A percentile compares a stretch with the other conserved stretches of the same genome.
These are phyloP conservation scores for Alternaria consortialis DNA, from an alignment of 2,329 filamentous ascomycete genomes.

Conservation along the genomic window DNA sequence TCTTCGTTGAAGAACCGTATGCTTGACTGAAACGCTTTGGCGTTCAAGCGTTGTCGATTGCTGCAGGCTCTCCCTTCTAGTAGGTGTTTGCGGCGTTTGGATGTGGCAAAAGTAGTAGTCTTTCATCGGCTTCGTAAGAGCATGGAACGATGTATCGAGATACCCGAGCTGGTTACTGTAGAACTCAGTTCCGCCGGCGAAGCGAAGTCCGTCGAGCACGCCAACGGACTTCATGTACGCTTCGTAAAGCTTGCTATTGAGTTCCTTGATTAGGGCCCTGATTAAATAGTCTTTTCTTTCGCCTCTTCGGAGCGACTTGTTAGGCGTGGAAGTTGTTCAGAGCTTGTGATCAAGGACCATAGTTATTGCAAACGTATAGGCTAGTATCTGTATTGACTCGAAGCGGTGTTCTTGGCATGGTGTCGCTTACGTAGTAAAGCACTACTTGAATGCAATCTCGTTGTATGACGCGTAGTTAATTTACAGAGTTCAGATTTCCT, in stretches of 20 bases:
- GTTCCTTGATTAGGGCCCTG: no score
- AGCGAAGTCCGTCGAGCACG: conserved; percentile 7
- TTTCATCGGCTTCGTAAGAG: neutral
- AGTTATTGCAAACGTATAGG: neutral
- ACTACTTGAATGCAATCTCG: no score
- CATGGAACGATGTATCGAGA: neutral
- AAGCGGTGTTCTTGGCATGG: neutral
- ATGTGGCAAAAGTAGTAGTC: neutral
- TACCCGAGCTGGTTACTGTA: neutral
- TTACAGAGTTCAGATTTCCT: no score
- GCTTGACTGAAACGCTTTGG: neutral
- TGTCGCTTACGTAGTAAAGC: neutral
- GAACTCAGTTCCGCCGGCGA: neutral
- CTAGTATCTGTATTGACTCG: neutral
- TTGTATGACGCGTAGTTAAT: no score
- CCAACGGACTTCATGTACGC: neutral
- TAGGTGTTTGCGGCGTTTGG: neutral
- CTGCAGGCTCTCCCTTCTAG: neutral
- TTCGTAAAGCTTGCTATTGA: neutral
- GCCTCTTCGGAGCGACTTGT: no score
- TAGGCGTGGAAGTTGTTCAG: neutral
- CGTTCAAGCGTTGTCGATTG: neutral
- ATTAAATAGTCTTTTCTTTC: neutral
- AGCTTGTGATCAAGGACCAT: neutral
- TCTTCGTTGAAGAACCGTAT: neutral